These are phyloP conservation scores for Penicillium sp. DNA, from an alignment of 2,329 filamentous ascomycete species.

Conservation along the genomic window DNA sequence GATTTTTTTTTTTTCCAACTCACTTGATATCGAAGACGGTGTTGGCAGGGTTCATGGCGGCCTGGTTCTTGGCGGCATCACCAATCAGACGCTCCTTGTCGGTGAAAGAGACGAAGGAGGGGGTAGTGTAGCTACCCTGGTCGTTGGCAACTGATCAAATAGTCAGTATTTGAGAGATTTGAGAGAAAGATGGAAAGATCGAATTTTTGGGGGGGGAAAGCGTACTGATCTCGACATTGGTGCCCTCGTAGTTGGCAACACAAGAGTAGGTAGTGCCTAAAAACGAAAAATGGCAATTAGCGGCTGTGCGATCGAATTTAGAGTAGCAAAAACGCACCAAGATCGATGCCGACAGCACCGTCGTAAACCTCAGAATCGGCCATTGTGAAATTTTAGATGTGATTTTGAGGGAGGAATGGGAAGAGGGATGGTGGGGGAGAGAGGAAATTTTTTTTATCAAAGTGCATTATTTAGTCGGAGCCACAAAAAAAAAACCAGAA, in stretches of 20 bases:
- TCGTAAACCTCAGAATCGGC: slow-evolving; percentile 61
- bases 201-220: slow-evolving; percentile 15
- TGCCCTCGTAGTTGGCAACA: slow-evolving; percentile 91
- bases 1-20: slow-evolving; percentile 32
- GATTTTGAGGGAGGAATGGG: slow-evolving; percentile 15
- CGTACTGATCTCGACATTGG: slow-evolving; percentile 84
- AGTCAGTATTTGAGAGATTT: slow-evolving; percentile 9
- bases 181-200: not conserved
- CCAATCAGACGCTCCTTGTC: slow-evolving; percentile 94
- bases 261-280: slow-evolving; percentile 79
- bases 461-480: slow-evolving; percentile 14
- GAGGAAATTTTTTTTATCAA: slow-evolving; percentile 25
- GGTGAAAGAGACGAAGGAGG: slow-evolving; percentile 91
- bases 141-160: slow-evolving; percentile 72
- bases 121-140: slow-evolving; percentile 92
- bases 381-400: slow-evolving; percentile 19
- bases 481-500: slow-evolving; percentile 21
- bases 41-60: slow-evolving; percentile 64
- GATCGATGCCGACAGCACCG: slow-evolving; percentile 99
- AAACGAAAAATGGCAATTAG: slow-evolving; percentile 25
- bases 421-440: slow-evolving; percentile 20
- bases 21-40: slow-evolving; percentile 81
- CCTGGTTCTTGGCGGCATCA: slow-evolving; percentile 96
- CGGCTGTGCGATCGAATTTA: slow-evolving; percentile 3
- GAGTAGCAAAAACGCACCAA: slow-evolving; percentile 60